Base-by-base conservation (phyloP, 768 basidiomycete genomes). In the Rhodotorula babjevae region DNA sequence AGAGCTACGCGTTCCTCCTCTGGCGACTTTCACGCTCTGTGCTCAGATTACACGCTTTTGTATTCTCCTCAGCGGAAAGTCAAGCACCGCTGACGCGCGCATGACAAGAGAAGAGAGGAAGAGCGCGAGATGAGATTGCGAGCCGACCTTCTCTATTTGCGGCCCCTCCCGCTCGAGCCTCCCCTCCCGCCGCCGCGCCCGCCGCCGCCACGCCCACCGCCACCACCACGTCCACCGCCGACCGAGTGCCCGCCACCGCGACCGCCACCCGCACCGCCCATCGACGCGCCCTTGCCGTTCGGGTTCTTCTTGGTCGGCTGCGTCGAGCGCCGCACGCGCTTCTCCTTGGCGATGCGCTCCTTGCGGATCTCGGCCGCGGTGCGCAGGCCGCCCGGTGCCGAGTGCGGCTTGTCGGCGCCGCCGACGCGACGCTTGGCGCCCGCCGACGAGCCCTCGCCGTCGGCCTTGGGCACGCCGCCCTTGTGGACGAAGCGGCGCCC, bases 331-430 rank as follows among this genome's bases (percentile, higher is more conserved):
- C 27, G 46, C 63, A 68, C 63, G 77, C 85, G 86, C 74, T 85
- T 87, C 76, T 92, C 90, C 78, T 83, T 78, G 29, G 84, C 63
- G 78, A 87, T 87, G 72, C 93, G 85, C 46, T 85, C 83, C 79
- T 89, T 93, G 73, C 91, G 86, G 72, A 97, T 93, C 79, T 94
- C 90, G 61, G 93, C 91, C 40, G 86, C 87, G 0, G 87, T 89
- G 83, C 90, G 93, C 81, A 96, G 87, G 81, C 94, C 93, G 58
- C 82, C 93, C 74, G 76, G 82, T 84, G 58, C 80, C 82, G 72
- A 88, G 85, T 77, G 92, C 89, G 79, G 91, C 93, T 79, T 87
- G n/a, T 65, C 70, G 16, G 67, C 69, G 11, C 49, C 88, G 81
- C 88, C 92, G 78, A 90, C 87, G 67, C 84, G 86, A 16, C 85